These are phyloP conservation scores for Pseudogymnoascus sp. DNA, from an alignment of 2,329 filamentous ascomycete genomes.

Conservation along the genomic window DNA sequence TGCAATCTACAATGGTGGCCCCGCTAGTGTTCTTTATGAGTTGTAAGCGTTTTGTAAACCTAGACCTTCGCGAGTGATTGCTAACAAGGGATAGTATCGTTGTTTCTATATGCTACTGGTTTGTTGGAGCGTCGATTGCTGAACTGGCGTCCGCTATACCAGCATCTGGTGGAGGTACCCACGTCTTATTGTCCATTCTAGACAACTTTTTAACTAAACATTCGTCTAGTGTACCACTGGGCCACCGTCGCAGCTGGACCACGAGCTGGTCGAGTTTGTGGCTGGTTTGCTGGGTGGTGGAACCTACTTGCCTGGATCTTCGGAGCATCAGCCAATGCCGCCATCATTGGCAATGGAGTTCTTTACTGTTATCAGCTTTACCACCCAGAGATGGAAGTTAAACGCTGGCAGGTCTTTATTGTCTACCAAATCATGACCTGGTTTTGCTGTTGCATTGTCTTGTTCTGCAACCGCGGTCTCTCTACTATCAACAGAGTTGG, in stretches of 20 bases:
- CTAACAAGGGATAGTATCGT: conserved; percentile 35
- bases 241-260: conserved; percentile 40
- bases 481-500: conserved; percentile 46
- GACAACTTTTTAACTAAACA: background rate
- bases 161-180: conserved; percentile 28
- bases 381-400: conserved; percentile 35
- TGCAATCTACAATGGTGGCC: conserved; percentile 52
- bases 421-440: conserved; percentile 39
- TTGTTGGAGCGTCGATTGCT: conserved; percentile 41
- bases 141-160: conserved; percentile 39
- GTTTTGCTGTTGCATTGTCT: conserved; percentile 36
- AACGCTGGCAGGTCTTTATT: conserved; percentile 44
- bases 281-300: conserved; percentile 44
- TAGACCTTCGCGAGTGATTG: conserved; percentile 35
- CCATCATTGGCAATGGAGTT: conserved; percentile 36
- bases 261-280: conserved; percentile 35
- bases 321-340: conserved; percentile 25
- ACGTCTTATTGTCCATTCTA: background rate
- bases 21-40: conserved; percentile 53
- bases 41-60: conserved; percentile 30
- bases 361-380: conserved; percentile 41
- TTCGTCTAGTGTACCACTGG: conserved; percentile 40
- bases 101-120: conserved; percentile 41
- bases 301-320: conserved; percentile 43
- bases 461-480: conserved; percentile 46